These are phyloP conservation scores for Calocybe gambosa DNA, from an alignment of 1,284 basidiomycete species.

Conservation along the genomic window DNA sequence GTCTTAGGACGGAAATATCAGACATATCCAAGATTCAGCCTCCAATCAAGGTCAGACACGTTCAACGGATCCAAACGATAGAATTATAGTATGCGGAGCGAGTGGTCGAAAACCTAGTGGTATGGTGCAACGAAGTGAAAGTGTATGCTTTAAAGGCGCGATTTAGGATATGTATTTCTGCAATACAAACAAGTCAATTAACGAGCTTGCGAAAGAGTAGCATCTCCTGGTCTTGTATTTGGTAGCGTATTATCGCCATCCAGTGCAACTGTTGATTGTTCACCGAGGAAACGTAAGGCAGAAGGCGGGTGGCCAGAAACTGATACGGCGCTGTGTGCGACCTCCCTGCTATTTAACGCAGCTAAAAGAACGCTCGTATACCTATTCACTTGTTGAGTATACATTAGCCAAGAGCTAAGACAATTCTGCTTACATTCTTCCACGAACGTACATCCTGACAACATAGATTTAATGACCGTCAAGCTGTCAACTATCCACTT, in stretches of 20 bases:
- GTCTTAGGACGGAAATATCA: no score
- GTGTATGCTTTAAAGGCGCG: no score
- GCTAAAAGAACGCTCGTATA: conserved; percentile 3
- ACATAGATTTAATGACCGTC: background rate
- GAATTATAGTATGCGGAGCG: no score
- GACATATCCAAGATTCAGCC: no score
- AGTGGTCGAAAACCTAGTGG: no score
- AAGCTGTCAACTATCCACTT: background rate
- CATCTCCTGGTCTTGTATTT: background rate
- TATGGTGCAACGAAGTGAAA: no score
- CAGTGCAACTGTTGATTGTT: background rate
- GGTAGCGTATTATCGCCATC: background rate
- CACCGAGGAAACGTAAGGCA: background rate
- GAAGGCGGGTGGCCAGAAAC: background rate
- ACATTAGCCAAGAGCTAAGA: background rate
- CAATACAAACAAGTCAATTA: background rate
- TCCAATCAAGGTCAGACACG: no score
- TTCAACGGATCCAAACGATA: no score
- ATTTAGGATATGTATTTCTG: no score
- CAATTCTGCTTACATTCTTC: background rate
- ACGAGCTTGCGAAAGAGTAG: background rate
- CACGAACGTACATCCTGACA: conserved; percentile 3
- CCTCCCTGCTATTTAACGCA: conserved; percentile 1
- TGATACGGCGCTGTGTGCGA: background rate
- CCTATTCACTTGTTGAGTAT: background rate